phyloP scores from a whole-genome alignment of 1,284 basidiomycete species.

The Moesziomyces sp. region DNA sequence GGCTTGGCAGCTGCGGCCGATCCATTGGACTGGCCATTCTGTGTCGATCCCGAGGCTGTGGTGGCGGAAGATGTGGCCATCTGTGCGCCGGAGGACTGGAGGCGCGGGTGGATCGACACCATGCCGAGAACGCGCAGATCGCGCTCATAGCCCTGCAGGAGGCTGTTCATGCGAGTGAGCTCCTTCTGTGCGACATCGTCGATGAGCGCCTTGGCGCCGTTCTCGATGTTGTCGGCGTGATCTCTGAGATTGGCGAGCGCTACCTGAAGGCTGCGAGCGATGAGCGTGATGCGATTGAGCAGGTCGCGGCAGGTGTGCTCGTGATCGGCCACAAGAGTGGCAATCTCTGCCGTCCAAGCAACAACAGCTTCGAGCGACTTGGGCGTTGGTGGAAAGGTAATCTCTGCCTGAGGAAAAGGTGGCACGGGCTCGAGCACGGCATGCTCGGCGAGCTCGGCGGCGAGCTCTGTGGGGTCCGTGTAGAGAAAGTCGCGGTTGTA shows the following conservation, averaged over 20 bases:
- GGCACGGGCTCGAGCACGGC: constrained; percentile 31
- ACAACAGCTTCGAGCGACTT: constrained; percentile 50
- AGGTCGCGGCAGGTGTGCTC: constrained; percentile 24
- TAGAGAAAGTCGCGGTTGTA: constrained; percentile 65
- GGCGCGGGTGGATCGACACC: constrained; percentile 55
- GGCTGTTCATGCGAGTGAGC: constrained; percentile 55
- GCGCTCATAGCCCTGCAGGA: constrained; percentile 57
- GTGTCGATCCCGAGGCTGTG: constrained; percentile 16
- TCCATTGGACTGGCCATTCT: constrained; percentile 17
- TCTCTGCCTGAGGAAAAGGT: constrained; percentile 30
- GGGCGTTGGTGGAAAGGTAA: constrained; percentile 52
- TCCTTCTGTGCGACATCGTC: constrained; percentile 50
- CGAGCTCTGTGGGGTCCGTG: constrained; percentile 55
- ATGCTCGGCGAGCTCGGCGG: constrained; percentile 52
- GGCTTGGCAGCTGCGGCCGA: constrained; percentile 15
- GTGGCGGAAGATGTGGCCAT: constrained; percentile 25
- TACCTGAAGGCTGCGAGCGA: constrained; percentile 56
- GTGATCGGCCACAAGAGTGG: constrained; percentile 13
- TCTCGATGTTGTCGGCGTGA: constrained; percentile 57
- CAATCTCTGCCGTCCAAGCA: constrained; percentile 46
- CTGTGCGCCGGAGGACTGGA: constrained; percentile 36
- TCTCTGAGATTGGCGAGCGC: constrained; percentile 60
- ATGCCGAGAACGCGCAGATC: constrained; percentile 58
- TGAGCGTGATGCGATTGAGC: constrained; percentile 42
- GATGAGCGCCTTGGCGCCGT: constrained; percentile 43